Conservation (phyloP, 2,329 filamentous ascomycete species). For the Pestalotiopsis sp. region DNA sequence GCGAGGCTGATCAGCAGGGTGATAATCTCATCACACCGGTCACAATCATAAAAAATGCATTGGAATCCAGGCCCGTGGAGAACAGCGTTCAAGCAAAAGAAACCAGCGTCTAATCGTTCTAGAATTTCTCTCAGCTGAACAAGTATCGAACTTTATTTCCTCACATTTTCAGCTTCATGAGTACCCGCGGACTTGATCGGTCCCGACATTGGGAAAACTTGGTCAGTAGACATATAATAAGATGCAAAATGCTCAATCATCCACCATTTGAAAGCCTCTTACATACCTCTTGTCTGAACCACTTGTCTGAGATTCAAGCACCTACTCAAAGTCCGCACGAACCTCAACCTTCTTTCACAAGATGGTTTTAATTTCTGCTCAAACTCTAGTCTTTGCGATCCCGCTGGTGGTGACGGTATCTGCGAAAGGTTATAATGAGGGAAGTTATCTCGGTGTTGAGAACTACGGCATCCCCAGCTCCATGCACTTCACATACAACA, state of each 20-base stretch:
- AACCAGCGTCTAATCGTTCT: not conserved
- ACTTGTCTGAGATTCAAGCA: not conserved
- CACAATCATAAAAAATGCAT: not conserved
- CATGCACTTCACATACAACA: not conserved
- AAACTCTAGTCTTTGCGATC: not conserved
- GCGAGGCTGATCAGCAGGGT: not conserved
- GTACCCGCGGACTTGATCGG: not conserved
- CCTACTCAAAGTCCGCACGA: not conserved
- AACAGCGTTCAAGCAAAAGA: not conserved
- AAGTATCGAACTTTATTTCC: not conserved
- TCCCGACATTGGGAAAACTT: not conserved
- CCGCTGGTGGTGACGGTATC: not conserved
- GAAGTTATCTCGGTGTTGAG: not conserved
- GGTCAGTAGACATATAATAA: not conserved
- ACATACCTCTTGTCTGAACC: not conserved
- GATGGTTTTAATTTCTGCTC: not conserved
- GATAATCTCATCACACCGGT: not conserved
- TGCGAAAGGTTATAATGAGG: not conserved
- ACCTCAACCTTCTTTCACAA: not conserved
- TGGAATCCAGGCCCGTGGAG: not conserved
- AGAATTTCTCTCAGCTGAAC: not conserved
- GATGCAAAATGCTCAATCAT: not conserved
- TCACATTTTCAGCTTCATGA: not conserved
- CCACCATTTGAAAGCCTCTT: not conserved
- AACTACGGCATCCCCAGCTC: not conserved